phyloP scores from a whole-genome alignment of 345 rosid species.

The Eutrema japonicum region DNA sequence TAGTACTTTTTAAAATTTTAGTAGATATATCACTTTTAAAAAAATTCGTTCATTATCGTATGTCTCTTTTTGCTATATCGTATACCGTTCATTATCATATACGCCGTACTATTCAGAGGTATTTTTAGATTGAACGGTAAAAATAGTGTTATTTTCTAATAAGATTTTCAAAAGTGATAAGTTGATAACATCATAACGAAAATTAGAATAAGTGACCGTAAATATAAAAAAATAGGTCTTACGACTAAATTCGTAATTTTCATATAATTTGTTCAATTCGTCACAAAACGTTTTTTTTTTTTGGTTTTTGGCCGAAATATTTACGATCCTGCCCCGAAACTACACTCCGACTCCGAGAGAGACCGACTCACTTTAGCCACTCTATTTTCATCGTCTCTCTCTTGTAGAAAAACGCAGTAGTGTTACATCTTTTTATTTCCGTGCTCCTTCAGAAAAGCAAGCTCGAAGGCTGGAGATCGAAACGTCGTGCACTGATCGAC shows the following conservation, averaged over 20 bases:
- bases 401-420: neutral
- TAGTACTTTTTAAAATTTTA: too few species aligned
- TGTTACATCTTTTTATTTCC: neutral
- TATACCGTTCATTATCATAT: too few species aligned
- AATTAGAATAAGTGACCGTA: too few species aligned
- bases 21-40: too few species aligned
- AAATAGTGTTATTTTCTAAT: too few species aligned
- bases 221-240: neutral
- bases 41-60: too few species aligned
- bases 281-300: neutral
- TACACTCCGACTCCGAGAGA: neutral
- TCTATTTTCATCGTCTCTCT: slow-evolving; percentile 1
- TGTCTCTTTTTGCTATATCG: too few species aligned
- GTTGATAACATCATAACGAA: too few species aligned
- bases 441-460: slow-evolving; percentile 5
- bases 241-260: slow-evolving; percentile 10
- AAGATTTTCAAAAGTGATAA: too few species aligned
- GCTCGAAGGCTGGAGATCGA: slow-evolving; percentile 5
- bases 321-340: slow-evolving; percentile 27
- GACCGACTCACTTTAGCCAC: slow-evolving; percentile 2
- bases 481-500: slow-evolving; percentile 26
- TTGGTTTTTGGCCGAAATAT: neutral
- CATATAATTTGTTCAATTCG: neutral
- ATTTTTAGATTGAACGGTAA: too few species aligned
- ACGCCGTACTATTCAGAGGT: too few species aligned